These are phyloP conservation scores for Herpetomonas samuelpessoai DNA, from an alignment of 208 protist genomes.

Conservation along the genomic window DNA sequence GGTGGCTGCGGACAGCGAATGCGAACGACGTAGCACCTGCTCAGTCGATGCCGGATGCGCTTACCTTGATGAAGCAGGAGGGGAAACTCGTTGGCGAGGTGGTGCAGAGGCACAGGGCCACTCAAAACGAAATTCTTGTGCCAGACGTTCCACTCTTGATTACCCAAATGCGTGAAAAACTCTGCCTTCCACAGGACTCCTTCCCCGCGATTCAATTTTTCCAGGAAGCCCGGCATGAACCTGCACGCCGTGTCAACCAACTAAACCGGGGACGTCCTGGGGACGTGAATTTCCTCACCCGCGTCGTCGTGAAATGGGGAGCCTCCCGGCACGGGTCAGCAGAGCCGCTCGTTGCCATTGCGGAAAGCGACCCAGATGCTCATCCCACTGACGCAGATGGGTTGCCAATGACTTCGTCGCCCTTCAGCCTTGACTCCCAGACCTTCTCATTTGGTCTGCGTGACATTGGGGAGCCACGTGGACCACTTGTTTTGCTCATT, in stretches of 20 bases:
- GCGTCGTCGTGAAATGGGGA: slow-evolving; percentile 38
- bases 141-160: slow-evolving; percentile 58
- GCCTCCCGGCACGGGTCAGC: slow-evolving; percentile 6
- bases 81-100: too few species aligned
- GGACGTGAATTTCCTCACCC: slow-evolving; percentile 55
- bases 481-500: slow-evolving; percentile 29
- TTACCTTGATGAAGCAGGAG: too few species aligned
- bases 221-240: slow-evolving; percentile 54
- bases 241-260: slow-evolving; percentile 32
- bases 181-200: slow-evolving; percentile 27
- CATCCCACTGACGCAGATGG: slow-evolving; percentile 1
- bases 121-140: slow-evolving; percentile 1
- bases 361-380: slow-evolving; percentile 25
- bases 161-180: slow-evolving; percentile 26
- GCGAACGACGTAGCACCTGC: too few species aligned
- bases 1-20: too few species aligned
- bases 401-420: background rate
- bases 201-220: slow-evolving; percentile 51
- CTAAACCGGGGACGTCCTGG: slow-evolving; percentile 29
- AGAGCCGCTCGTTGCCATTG: slow-evolving; percentile 15
- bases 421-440: background rate
- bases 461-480: slow-evolving; percentile 9
- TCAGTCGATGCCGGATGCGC: too few species aligned
- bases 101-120: too few species aligned
- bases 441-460: background rate